These are phyloP conservation scores for Ensete glaucum DNA, from an alignment of 176 grass and related monocot species.

Conservation along the genomic window DNA sequence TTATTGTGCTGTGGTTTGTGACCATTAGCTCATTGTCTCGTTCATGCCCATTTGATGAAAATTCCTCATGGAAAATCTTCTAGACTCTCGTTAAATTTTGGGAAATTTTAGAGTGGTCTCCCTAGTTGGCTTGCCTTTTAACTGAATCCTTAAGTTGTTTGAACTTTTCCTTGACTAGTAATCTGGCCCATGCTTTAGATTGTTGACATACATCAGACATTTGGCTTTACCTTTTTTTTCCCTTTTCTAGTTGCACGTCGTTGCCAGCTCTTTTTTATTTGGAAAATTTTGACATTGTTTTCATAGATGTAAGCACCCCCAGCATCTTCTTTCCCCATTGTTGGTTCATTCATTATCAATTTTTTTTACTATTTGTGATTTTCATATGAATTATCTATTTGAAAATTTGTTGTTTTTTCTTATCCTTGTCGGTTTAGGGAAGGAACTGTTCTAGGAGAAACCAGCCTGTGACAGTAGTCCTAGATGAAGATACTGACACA, in stretches of 20 bases:
- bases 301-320: no score
- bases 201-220: neutral
- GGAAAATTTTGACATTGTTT: neutral
- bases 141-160: neutral
- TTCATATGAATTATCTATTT: neutral
- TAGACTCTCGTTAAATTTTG: no score
- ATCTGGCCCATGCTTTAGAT: neutral
- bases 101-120: neutral
- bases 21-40: no score
- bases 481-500: constrained; percentile 83
- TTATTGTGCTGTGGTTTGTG: no score
- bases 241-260: no score
- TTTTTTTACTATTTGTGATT: neutral
- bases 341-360: neutral
- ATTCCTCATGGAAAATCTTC: no score
- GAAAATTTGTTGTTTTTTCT: neutral
- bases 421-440: constrained; percentile 23
- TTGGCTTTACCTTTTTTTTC: neutral
- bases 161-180: no score
- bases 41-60: no score
- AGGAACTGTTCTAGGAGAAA: constrained; percentile 28
- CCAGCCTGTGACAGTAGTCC: constrained; percentile 35
- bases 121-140: neutral
- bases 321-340: neutral
- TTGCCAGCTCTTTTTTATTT: no score